A percentile compares a stretch with the other conserved stretches of the same genome.
Evolutionary conservation across 352 stramenopile species (phyloP).

Genomic region (Phytophthora fragariae): DNA sequence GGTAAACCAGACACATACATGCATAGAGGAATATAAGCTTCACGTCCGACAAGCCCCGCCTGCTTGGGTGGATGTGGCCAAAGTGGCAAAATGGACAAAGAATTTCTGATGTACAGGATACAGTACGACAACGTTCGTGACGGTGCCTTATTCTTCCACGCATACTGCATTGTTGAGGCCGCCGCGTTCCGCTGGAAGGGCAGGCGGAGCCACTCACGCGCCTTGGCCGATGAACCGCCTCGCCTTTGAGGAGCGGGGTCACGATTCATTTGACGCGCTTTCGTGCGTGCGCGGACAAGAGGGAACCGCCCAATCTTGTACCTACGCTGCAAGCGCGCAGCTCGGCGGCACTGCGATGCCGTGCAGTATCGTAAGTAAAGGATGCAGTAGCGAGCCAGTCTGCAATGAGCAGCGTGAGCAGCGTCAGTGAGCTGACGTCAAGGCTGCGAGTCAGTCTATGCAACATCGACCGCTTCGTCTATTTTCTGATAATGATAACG

Average conservation of each 20-base stretch:
- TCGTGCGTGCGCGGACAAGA: constrained; percentile 9
- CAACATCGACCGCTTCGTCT: not conserved
- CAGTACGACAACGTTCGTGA: not conserved
- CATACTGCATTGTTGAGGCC: constrained; percentile 12
- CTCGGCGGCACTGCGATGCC: not conserved
- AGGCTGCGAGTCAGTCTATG: too few relatives aligned
- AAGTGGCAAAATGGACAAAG: constrained; percentile 30
- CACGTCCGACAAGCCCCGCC: constrained; percentile 5
- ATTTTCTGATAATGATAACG: not conserved
- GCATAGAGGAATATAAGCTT: constrained; percentile 2
- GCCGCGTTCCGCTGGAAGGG: not conserved
- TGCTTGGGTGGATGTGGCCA: constrained; percentile 24
- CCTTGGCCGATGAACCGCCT: constrained; percentile 1
- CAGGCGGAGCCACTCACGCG: not conserved
- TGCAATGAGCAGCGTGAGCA: not conserved
- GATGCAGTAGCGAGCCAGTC: not conserved
- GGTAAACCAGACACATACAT: not conserved
- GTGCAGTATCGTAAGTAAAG: not conserved
- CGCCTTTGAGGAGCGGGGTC: constrained; percentile 17
- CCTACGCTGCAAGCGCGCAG: not conserved
- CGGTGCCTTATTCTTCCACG: not conserved
- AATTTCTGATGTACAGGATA: constrained; percentile 3
- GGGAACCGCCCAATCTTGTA: not conserved
- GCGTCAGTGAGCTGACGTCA: too few relatives aligned
- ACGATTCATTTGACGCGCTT: constrained; percentile 9